These are phyloP conservation scores for Catunica adiposa DNA, from an alignment of 2,329 filamentous ascomycete genomes.

Conservation along the genomic window DNA sequence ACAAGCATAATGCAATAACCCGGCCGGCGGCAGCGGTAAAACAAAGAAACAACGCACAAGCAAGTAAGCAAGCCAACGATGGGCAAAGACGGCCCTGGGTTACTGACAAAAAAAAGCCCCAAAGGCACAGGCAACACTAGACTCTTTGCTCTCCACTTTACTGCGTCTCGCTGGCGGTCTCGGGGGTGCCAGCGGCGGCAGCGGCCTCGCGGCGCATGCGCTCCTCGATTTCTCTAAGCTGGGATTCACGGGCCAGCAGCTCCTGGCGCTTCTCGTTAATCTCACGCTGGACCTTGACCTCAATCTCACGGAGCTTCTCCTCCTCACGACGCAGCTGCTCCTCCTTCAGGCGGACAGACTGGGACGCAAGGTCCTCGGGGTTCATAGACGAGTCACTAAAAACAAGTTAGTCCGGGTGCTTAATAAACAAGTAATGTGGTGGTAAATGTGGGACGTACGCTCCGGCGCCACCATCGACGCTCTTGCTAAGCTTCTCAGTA, in stretches of 20 bases:
- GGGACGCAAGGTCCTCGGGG: conserved; percentile 88
- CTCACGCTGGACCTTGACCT: conserved; percentile 98
- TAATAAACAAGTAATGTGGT: background rate
- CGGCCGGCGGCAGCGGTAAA: background rate
- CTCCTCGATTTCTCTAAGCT: conserved; percentile 96
- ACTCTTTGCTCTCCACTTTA: conserved; percentile 4
- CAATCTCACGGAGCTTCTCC: conserved; percentile 98
- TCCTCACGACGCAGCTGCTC: conserved; percentile 97
- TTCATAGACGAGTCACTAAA: conserved; percentile 76
- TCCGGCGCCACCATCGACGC: conserved; percentile 77
- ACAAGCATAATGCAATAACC: background rate
- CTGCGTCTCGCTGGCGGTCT: conserved; percentile 31
- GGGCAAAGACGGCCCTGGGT: conserved; percentile 1
- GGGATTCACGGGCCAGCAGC: conserved; percentile 88
- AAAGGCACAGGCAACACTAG: background rate
- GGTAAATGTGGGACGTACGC: conserved; percentile 50
- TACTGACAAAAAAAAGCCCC: conserved; percentile 2
- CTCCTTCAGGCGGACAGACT: conserved; percentile 97
- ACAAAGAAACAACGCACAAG: conserved; percentile 30
- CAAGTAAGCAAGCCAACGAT: conserved; percentile 17
- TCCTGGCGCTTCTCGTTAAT: conserved; percentile 99
- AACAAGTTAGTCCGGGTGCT: conserved; percentile 7
- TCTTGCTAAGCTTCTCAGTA: conserved; percentile 99
- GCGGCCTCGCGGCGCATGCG: conserved; percentile 82
- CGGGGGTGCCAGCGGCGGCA: conserved; percentile 27